Conservation (phyloP, 192 early-diverging fungal species). For the Spizellomyces sp. region DNA sequence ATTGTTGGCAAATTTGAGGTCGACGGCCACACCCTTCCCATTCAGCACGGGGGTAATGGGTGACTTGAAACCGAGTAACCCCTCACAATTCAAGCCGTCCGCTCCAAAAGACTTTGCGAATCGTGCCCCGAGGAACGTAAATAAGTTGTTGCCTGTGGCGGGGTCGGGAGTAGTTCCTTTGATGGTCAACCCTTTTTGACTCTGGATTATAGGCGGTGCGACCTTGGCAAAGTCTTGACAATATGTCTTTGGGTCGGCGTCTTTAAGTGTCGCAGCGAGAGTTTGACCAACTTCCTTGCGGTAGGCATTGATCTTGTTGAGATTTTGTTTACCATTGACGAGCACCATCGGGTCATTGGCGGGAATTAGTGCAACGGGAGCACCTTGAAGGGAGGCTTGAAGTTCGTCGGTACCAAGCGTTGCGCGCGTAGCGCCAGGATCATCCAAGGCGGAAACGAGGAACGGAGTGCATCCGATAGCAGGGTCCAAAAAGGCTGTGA, state of each 20-base stretch:
- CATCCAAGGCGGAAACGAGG: conserved; percentile 38
- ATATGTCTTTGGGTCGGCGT: conserved; percentile 3
- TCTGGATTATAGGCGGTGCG: background rate
- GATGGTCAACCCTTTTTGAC: background rate
- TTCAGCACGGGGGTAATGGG: no score
- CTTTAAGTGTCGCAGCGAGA: conserved; percentile 5
- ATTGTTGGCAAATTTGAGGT: no score
- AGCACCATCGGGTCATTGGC: conserved; percentile 45
- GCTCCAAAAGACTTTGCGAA: no score
- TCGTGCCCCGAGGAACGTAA: no score
- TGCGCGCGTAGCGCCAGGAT: conserved; percentile 28
- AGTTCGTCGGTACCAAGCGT: conserved; percentile 44
- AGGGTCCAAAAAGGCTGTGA: conserved; percentile 34
- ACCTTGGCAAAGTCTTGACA: conserved; percentile 4
- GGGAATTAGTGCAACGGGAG: conserved; percentile 41
- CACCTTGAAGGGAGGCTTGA: conserved; percentile 33
- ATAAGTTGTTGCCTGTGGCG: no score
- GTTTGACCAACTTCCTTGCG: conserved; percentile 1
- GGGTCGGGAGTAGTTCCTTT: no score
- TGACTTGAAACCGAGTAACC: no score
- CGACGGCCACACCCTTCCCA: no score
- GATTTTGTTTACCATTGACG: background rate
- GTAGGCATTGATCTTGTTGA: conserved; percentile 17
- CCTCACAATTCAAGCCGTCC: no score
- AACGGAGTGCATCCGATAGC: conserved; percentile 42